Evolutionary conservation across 2,329 filamentous ascomycete genomes (phyloP).

Genomic region (Penicillium rolfsii): DNA sequence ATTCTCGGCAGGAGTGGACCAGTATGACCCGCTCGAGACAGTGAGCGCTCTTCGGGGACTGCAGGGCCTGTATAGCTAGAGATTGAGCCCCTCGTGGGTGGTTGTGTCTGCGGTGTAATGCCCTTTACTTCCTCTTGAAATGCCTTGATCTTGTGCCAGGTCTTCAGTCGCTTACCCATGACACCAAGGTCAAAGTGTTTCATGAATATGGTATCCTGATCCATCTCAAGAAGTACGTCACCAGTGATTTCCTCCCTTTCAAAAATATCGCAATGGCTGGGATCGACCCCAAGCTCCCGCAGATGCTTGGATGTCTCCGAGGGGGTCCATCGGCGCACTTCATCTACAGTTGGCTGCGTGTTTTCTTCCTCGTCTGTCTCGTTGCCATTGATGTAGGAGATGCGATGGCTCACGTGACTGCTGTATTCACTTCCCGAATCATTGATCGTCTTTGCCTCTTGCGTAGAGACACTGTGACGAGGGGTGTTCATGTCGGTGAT

Average conservation of each 20-base stretch:
- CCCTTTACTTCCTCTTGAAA: conserved; percentile 84
- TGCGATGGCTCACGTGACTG: conserved; percentile 71
- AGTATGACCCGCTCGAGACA: conserved; percentile 43
- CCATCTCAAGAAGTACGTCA: conserved; percentile 90
- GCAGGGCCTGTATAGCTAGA: conserved; percentile 49
- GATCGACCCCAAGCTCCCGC: conserved; percentile 81
- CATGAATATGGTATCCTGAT: conserved; percentile 91
- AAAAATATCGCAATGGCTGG: conserved; percentile 90
- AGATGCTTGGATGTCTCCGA: conserved; percentile 86
- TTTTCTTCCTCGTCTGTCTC: conserved; percentile 95
- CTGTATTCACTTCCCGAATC: conserved; percentile 93
- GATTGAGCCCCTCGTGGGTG: conserved; percentile 32
- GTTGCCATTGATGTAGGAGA: conserved; percentile 91
- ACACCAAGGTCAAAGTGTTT: conserved; percentile 93
- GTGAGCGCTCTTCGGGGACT: conserved; percentile 50
- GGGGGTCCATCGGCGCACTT: conserved; percentile 80
- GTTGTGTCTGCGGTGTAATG: conserved; percentile 47
- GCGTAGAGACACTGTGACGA: conserved; percentile 56
- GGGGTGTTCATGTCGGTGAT: conserved; percentile 81
- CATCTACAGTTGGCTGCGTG: conserved; percentile 65
- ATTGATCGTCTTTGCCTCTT: conserved; percentile 60
- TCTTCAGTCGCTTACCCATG: conserved; percentile 85
- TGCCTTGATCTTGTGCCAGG: conserved; percentile 93
- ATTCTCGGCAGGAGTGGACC: conserved; percentile 50
- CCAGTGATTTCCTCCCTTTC: conserved; percentile 94